Evolutionary conservation across 257 asterid genomes (phyloP), one percentile per base, ranked within the genome.

Genomic region (Leonotis leonurus): DNA sequence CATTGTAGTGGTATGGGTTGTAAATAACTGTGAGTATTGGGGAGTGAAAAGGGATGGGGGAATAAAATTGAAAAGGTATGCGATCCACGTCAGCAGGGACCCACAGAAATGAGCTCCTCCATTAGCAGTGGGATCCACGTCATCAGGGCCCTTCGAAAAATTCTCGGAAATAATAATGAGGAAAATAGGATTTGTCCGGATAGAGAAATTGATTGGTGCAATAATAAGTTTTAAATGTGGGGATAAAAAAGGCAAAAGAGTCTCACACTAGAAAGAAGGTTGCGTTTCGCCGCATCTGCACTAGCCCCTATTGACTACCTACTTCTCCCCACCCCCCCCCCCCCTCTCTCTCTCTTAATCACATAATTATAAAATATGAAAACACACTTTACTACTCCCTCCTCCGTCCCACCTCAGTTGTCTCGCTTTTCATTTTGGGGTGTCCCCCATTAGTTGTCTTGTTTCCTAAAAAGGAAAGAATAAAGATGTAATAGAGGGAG

Each of bases 281-380:
- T 30, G 67, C 73, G 73, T 67, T 67, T 73, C 73, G 73, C 77
- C 77, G 77, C 77, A 73, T 73, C 39, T 24, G 33, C 29, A 6
- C 22, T 41, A 6, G 49, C 22, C 6, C 22, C 49, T 9, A 30
- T 1, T 9, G n/a, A n/a, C n/a, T n/a, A n/a, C n/a, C n/a, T n/a
- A n/a, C n/a, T n/a, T n/a, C n/a, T n/a, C n/a, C n/a, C n/a, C n/a
- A n/a, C n/a, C n/a, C n/a, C n/a, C n/a, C n/a, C n/a, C n/a, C n/a
- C n/a, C n/a, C n/a, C n/a, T n/a, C n/a, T n/a, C n/a, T n/a, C n/a
- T n/a, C n/a, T n/a, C n/a, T n/a, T n/a, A n/a, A n/a, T n/a, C n/a
- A n/a, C n/a, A n/a, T n/a, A n/a, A n/a, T n/a, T n/a, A n/a, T n/a
- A n/a, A n/a, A n/a, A n/a, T n/a, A n/a, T n/a, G n/a, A n/a, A n/a